A percentile compares a stretch with the other conserved stretches of the same genome.
These are phyloP conservation scores for Diaporthe eres DNA, from an alignment of 2,329 filamentous ascomycete genomes.

Conservation along the genomic window DNA sequence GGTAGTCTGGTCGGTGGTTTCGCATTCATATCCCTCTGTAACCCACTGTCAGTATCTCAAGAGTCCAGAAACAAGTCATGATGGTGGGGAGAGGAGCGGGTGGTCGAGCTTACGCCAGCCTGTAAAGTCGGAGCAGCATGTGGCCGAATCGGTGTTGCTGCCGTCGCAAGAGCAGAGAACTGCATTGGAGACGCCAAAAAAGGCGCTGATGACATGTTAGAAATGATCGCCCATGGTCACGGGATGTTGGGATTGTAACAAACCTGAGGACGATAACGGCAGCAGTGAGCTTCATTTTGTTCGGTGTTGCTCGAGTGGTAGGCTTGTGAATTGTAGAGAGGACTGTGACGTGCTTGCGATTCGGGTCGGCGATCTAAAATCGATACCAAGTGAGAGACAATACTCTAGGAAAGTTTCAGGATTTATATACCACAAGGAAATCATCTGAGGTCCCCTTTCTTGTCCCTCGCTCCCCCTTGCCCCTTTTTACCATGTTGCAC, in stretches of 20 bases:
- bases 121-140: not conserved
- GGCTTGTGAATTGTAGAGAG: not conserved
- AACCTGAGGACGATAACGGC: not conserved
- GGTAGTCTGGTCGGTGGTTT: not conserved
- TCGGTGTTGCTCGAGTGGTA: not conserved
- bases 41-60: not conserved
- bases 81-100: too few species aligned
- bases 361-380: too few species aligned
- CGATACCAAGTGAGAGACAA: too few species aligned
- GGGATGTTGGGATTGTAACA: not conserved
- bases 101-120: not conserved
- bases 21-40: not conserved
- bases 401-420: not conserved
- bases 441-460: not conserved
- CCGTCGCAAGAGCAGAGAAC: slow-evolving; percentile 17
- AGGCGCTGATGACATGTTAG: slow-evolving; percentile 2
- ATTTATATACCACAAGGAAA: not conserved
- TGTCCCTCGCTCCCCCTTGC: not conserved
- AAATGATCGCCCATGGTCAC: not conserved
- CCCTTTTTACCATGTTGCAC: slow-evolving; percentile 15
- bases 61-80: not conserved
- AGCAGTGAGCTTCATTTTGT: slow-evolving; percentile 18
- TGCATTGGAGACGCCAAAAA: slow-evolving; percentile 17
- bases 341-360: not conserved
- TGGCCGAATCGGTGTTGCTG: slow-evolving; percentile 13